Base-by-base conservation (phyloP, 1,139 yeast genomes). In the Taiozyma onychis region DNA sequence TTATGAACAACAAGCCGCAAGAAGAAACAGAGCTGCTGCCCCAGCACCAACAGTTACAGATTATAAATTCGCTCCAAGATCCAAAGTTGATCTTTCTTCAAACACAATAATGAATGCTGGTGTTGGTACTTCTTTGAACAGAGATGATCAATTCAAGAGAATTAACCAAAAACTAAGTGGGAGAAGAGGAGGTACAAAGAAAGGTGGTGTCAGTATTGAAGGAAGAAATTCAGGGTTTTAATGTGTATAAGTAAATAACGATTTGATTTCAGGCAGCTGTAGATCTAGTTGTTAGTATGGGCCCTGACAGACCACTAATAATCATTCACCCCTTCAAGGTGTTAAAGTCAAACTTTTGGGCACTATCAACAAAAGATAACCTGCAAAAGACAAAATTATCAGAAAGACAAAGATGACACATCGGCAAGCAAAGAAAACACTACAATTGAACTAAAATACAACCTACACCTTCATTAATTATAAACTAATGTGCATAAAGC, bases 11-110 rank as follows among this genome's bases (percentile, higher is more conserved):
- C 85, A 88, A 61, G 97, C 97, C n/a, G 90, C 83, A 57, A 81
- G 96, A 69, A 78, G 93, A 70, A 87, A 88, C 68, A 81, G 98
- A 68, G 97, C 98, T 11, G 96, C 96, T 42, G 93, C 93, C 50
- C 98, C 98, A 26, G 82, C 85, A 44, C 91, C 91, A 45, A 81
- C 95, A 58, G 85, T 95, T 3, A 83, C 90, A 8, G 96, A 93
- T 53, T 91, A 88, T 73, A 88, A 86, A 63, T 85, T 88, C 65
- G 98, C 97, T 0, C 98, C 98, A 48, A 83, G 76, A 62, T 88
- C 88, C 54, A 84, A 80, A 61, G 57, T 76, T 32, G 67, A 64
- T 45, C 57, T 67, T 26, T 50, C 57, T n/a, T 57, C 72, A 35
- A 53, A 57, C 32, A 62, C 62, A 49, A 64, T 64, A 44, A 68